Conservation (phyloP, 331 rosid genomes). For the Dryas integrifolia region DNA sequence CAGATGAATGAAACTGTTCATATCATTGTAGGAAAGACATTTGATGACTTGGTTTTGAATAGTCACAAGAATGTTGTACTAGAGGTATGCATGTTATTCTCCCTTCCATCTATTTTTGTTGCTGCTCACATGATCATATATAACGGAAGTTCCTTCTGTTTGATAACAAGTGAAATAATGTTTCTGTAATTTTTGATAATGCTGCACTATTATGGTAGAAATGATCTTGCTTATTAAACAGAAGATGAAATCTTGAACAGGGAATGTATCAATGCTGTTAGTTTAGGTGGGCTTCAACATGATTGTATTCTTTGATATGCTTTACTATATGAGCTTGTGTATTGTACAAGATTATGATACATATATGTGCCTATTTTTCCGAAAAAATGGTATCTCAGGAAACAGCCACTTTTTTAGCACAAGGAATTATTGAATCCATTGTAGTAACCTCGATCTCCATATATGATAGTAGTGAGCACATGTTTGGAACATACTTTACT, state of each 20-base stretch:
- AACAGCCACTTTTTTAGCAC: neutral
- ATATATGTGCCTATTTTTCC: neutral
- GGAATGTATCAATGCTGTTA: neutral
- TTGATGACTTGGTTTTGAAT: conserved; percentile 62
- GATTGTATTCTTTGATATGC: neutral
- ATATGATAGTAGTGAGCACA: neutral
- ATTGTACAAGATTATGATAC: neutral
- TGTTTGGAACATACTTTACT: neutral
- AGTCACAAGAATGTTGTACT: conserved; percentile 66
- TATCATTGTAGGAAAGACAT: conserved; percentile 65
- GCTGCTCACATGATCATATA: neutral
- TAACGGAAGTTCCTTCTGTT: conserved; percentile 8
- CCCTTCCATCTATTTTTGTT: conserved; percentile 15
- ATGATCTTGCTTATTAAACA: neutral
- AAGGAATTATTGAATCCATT: neutral
- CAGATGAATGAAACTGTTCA: conserved; percentile 65
- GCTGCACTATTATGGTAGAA: no score
- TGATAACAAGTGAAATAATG: neutral
- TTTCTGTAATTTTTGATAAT: neutral
- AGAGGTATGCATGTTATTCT: conserved; percentile 59
- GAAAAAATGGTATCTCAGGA: neutral
- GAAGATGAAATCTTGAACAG: no score
- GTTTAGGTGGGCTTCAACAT: neutral
- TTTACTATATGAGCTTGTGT: neutral
- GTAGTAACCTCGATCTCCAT: neutral